Base-by-base conservation (phyloP, 2,329 filamentous ascomycete genomes). In the Cordyceps cicadae region DNA sequence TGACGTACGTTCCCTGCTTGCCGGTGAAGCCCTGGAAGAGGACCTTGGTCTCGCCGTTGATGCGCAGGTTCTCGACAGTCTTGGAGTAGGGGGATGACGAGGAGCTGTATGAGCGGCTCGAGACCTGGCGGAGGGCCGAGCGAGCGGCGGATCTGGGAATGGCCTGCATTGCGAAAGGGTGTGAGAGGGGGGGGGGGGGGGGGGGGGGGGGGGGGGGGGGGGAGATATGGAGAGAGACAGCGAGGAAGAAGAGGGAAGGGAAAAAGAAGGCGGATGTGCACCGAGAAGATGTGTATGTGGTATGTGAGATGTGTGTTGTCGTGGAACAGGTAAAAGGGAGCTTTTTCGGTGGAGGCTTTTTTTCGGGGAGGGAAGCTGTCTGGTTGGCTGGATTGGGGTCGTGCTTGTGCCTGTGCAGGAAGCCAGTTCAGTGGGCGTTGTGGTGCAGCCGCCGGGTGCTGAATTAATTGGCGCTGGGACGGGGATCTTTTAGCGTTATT, bases 11-110 rank as follows among this genome's bases (percentile, higher is more conserved):
- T 88, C 91, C 91, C 84, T 96, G 92, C 83, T 90, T 94, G 75
- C 93, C 93, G 61, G 93, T 97, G 77, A 97, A 97, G 68, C 94
- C 94, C 81, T 99, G 94, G 82, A 86, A 97, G 71, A 97, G 81
- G 68, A 99, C 91, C 81, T 94, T 95, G 70, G 94, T 99, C 68
- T 97, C 87, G 75, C 81, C 74, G 77, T 92, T 96, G 81, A 97
- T 92, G 78, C 91, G 89, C 71, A 97, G 85, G 82, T 97, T 97
- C 71, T 87, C 80, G 73, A 87, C 81, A 62, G 89, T 93, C 70
- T 84, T 76, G 68, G 86, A 77, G 75, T 93, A 93, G 64, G 85
- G 84, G 67, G 86, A 84, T 64, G 82, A 81, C 66, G 82, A 77
- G 57, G 88, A 87, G 74, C 88, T 87, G 81, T 96, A 96, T 68